Evolutionary conservation across 2,329 filamentous ascomycete species (phyloP), one percentile per base, ranked within the genome.

Genomic region (Colletotrichum eremochloae): DNA sequence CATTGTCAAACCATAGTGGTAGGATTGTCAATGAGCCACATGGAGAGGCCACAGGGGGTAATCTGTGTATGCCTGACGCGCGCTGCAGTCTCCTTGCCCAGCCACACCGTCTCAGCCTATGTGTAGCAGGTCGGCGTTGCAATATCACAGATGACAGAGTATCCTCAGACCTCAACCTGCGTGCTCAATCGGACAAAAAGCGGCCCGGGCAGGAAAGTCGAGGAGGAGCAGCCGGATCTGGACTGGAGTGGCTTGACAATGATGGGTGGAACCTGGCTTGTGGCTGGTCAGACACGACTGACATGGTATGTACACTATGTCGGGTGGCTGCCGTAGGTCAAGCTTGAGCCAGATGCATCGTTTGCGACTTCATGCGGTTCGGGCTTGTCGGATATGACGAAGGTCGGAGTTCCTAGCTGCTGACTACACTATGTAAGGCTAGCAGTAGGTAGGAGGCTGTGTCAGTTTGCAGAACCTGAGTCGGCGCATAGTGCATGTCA

Each of bases 401-500:
- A 52, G 52, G 18, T 48, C 1, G n/a, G 11, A 64, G 38, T 36
- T 62, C 36, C 31, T 24, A 44, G 50, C 14, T 53, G 48, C 31
- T 38, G 56, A 29, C 50, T 24, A 48, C 40, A 29, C 50, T 24
- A 48, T 33, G 18, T 42, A 20, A 33, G 14, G n/a, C 50, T n/a
- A 12, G 5, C 8, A 36, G 33, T 8, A 36, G 33, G 33, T 36
- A 36, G 8, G 5, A 36, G 48, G 20, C 20, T 29, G 42, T 20
- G 9, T 6, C 33, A 29, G 62, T 31, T 53, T 24, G 15, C 18
- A 33, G 50, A 29, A 48, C 12, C n/a, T 6, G 29, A 48, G 36
- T 50, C 50, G 50, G 36, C 61, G 55, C 46, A 24, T 48, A n/a
- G 46, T 24, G 46, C 15, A 52, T 56, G 58, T 64, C 60, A 63